Conservation (phyloP, 2,329 filamentous ascomycete species). For the Lasiodiplodia sp. region DNA sequence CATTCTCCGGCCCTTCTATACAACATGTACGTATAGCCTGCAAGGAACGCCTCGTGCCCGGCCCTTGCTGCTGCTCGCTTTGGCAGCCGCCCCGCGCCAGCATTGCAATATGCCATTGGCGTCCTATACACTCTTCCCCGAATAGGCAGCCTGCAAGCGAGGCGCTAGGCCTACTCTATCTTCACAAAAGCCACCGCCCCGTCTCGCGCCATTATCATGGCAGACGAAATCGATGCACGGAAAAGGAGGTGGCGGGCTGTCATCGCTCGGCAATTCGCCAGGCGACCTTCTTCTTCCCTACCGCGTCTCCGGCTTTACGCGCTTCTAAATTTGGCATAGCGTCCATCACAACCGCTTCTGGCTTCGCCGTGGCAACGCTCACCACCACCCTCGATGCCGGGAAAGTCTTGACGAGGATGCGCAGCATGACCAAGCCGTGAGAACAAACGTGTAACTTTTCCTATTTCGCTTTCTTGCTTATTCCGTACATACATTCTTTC, state of each 20-base stretch:
- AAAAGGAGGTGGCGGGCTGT: conserved; percentile 20
- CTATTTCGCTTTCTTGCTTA: background rate
- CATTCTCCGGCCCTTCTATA: conserved; percentile 14
- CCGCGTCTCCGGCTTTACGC: background rate
- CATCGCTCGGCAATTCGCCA: conserved; percentile 1
- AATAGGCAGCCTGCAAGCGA: conserved; percentile 20
- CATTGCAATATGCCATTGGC: conserved; percentile 1
- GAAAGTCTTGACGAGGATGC: conserved; percentile 10
- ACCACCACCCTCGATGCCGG: background rate
- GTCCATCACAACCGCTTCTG: conserved; percentile 19
- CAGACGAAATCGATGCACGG: background rate
- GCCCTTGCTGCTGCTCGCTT: background rate
- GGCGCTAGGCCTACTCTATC: conserved; percentile 6
- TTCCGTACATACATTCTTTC: background rate
- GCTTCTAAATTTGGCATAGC: conserved; percentile 14
- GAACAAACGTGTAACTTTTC: background rate
- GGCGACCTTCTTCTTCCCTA: background rate
- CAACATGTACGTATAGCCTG: background rate
- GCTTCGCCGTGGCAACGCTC: background rate
- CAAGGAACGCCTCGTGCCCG: background rate
- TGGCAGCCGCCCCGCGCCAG: background rate
- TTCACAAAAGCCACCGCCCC: background rate
- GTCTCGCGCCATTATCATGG: background rate
- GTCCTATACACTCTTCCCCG: conserved; percentile 14
- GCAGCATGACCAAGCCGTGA: background rate